Evolutionary conservation across 1,284 basidiomycete genomes (phyloP).

Genomic region (Exsudoporus floridanus): DNA sequence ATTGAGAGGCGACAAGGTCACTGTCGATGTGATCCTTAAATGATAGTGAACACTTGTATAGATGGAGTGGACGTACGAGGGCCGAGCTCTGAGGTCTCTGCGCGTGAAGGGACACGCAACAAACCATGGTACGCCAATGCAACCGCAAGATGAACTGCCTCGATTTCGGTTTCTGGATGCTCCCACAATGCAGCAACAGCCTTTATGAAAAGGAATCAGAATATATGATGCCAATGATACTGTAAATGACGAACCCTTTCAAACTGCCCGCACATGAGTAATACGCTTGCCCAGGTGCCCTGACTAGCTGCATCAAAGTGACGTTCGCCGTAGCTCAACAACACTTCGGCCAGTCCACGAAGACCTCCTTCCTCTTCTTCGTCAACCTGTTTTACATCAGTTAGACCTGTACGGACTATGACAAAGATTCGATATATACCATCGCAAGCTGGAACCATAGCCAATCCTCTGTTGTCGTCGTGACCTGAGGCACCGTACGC

Average conservation of each 20-base stretch:
- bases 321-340: constrained; percentile 85
- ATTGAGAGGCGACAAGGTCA: constrained; percentile 62
- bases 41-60: not conserved
- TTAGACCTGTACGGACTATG: not conserved
- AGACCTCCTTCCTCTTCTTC: constrained; percentile 81
- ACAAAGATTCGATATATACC: constrained; percentile 38
- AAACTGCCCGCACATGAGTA: constrained; percentile 93
- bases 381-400: constrained; percentile 50
- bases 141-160: constrained; percentile 93
- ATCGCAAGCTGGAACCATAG: constrained; percentile 96
- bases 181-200: constrained; percentile 88
- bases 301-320: constrained; percentile 79
- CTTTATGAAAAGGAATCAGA: constrained; percentile 1
- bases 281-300: constrained; percentile 86
- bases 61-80: constrained; percentile 56
- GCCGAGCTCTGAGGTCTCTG: constrained; percentile 79
- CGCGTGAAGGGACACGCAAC: constrained; percentile 76
- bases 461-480: constrained; percentile 96
- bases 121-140: constrained; percentile 93
- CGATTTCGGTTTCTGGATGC: constrained; percentile 84
- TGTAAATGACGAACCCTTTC: constrained; percentile 64
- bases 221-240: not conserved
- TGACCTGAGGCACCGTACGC: constrained; percentile 82
- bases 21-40: constrained; percentile 35
- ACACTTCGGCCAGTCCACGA: constrained; percentile 74